Conservation (phyloP, 202 grass and related monocot species). For the Miscanthus sacchariflorus region DNA sequence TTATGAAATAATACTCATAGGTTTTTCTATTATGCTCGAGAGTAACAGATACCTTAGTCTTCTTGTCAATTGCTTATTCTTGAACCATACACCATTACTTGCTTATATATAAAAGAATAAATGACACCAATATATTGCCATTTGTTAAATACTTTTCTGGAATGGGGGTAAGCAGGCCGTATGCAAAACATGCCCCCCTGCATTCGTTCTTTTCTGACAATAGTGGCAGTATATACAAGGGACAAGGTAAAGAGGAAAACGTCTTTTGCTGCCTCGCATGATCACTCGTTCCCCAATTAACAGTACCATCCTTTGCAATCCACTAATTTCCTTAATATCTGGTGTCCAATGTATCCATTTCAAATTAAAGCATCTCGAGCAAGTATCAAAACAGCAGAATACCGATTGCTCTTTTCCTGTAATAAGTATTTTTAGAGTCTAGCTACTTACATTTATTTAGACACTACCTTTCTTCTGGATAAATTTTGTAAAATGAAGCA, state of each 20-base stretch:
- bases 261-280: not conserved
- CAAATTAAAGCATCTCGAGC: slow-evolving; percentile 15
- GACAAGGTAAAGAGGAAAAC: not conserved
- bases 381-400: slow-evolving; percentile 9
- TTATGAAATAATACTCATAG: slow-evolving; percentile 1
- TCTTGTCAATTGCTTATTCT: slow-evolving; percentile 23
- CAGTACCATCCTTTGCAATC: not conserved
- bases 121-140: not conserved
- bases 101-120: slow-evolving; percentile 1
- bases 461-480: slow-evolving; percentile 6
- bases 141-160: slow-evolving; percentile 7
- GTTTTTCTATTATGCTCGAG: not conserved
- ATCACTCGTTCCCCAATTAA: not conserved
- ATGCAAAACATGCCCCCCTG: not conserved
- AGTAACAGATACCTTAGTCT: not conserved
- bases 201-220: not conserved
- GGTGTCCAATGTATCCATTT: slow-evolving; percentile 27
- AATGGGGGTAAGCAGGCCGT: not conserved
- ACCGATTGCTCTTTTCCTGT: not conserved
- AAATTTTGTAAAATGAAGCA: slow-evolving; percentile 30
- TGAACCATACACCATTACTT: not conserved
- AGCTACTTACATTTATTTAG: slow-evolving; percentile 11
- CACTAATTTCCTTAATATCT: slow-evolving; percentile 18
- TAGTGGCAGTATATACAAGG: too few relatives aligned
- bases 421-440: not conserved